These are phyloP conservation scores for Neodidymelliopsis sp. DNA, from an alignment of 2,329 filamentous ascomycete genomes.

Conservation along the genomic window DNA sequence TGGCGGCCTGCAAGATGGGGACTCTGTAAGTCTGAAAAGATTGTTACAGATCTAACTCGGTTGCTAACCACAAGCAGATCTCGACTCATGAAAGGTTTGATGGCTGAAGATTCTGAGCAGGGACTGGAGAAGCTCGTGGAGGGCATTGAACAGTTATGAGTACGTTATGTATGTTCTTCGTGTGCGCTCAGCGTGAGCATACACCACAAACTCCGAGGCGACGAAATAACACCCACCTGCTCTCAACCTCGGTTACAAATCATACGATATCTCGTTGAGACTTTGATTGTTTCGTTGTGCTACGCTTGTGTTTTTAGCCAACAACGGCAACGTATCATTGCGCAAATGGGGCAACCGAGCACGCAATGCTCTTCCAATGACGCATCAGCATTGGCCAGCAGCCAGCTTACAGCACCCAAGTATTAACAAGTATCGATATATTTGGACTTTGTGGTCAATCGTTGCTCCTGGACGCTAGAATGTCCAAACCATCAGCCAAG, in stretches of 20 bases:
- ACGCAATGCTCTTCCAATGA: slow-evolving; percentile 17
- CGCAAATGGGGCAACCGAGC: slow-evolving; percentile 16
- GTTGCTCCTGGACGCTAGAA: slow-evolving; percentile 37
- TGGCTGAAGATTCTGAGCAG: slow-evolving; percentile 36
- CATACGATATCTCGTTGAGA: slow-evolving; percentile 2
- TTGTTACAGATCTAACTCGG: slow-evolving; percentile 1
- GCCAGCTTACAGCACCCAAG: too few relatives aligned
- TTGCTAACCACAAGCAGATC: slow-evolving; percentile 29
- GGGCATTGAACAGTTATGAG: slow-evolving; percentile 54
- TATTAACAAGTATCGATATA: slow-evolving; percentile 15
- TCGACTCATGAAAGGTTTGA: slow-evolving; percentile 30
- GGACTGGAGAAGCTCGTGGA: slow-evolving; percentile 51
- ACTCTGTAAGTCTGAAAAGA: slow-evolving; percentile 40
- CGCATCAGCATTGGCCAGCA: slow-evolving; percentile 6
- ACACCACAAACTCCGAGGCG: background rate
- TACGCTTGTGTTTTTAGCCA: slow-evolving; percentile 4
- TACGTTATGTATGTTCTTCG: background rate
- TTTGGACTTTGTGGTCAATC: background rate
- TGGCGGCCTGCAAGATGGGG: slow-evolving; percentile 41
- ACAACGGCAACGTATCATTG: slow-evolving; percentile 9
- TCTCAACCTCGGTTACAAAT: background rate
- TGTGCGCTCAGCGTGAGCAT: background rate
- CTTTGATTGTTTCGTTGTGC: background rate
- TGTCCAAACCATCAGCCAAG: slow-evolving; percentile 4
- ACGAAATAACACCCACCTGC: background rate